Evolutionary conservation across 1,284 basidiomycete species (phyloP).

Genomic region (Austroboletus novae-zelandiae): DNA sequence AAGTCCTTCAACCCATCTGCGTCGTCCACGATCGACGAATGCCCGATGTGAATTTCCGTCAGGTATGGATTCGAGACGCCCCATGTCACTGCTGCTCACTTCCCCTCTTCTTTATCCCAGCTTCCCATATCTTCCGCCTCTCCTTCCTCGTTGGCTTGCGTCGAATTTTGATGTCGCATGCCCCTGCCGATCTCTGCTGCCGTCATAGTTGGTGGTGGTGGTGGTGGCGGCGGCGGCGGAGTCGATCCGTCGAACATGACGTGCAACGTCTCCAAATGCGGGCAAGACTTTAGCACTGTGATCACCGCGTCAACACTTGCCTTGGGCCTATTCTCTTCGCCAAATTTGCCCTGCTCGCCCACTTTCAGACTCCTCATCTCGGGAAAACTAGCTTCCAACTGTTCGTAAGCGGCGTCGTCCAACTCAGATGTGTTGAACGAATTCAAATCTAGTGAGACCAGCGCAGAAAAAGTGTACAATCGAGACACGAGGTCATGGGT

Average conservation of each 20-base stretch:
- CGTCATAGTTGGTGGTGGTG: too few relatives aligned
- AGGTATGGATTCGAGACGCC: too few relatives aligned
- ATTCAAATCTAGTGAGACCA: slow-evolving; percentile 7
- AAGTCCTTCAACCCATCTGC: too few relatives aligned
- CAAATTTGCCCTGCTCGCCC: neutral
- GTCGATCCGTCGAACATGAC: slow-evolving; percentile 15
- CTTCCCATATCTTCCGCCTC: neutral
- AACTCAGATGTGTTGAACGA: slow-evolving; percentile 5
- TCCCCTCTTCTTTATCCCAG: too few relatives aligned
- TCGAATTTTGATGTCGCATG: neutral
- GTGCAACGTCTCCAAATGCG: slow-evolving; percentile 4
- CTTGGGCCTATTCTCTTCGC: neutral
- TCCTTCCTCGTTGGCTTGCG: neutral
- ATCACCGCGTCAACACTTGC: slow-evolving; percentile 13
- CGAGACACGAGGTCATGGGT: slow-evolving; percentile 2
- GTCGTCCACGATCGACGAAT: too few relatives aligned
- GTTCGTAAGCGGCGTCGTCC: slow-evolving; percentile 13
- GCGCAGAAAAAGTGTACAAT: slow-evolving; percentile 7
- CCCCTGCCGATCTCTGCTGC: neutral
- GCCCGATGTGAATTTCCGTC: too few relatives aligned
- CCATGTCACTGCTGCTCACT: neutral
- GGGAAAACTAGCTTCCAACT: slow-evolving; percentile 10
- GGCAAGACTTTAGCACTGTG: slow-evolving; percentile 10
- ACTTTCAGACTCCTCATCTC: slow-evolving; percentile 11
- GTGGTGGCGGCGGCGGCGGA: slow-evolving; percentile 1